Evolutionary conservation across 495 filamentous ascomycete species (phyloP).

Genomic region (Xylaria nigripes): DNA sequence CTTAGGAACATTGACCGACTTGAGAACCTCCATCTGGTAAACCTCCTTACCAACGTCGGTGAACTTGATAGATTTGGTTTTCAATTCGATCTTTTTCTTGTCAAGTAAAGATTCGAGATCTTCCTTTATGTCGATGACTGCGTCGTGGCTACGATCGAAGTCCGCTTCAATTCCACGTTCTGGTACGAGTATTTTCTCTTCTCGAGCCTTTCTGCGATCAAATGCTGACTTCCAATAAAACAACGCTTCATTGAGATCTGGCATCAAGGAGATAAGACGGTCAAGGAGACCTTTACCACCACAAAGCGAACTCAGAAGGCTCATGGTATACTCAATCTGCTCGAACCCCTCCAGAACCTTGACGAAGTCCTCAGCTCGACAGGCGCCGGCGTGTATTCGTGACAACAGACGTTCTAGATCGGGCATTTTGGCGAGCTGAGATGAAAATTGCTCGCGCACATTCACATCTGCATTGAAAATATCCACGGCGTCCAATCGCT

Average conservation of each 20-base stretch:
- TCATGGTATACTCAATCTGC: slow-evolving; percentile 88
- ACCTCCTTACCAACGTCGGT: slow-evolving; percentile 93
- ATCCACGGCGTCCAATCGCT: slow-evolving; percentile 92
- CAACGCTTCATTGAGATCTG: slow-evolving; percentile 64
- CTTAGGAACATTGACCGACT: slow-evolving; percentile 78
- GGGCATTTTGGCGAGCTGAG: slow-evolving; percentile 79
- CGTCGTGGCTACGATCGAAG: slow-evolving; percentile 79
- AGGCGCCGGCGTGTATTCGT: slow-evolving; percentile 82
- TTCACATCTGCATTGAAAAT: slow-evolving; percentile 74
- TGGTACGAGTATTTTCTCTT: slow-evolving; percentile 66
- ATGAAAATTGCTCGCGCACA: slow-evolving; percentile 73
- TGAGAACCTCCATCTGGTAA: slow-evolving; percentile 88
- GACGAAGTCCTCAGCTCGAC: slow-evolving; percentile 84
- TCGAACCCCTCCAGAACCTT: slow-evolving; percentile 95
- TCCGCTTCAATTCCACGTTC: slow-evolving; percentile 85
- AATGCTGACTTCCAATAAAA: slow-evolving; percentile 89
- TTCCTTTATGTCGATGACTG: slow-evolving; percentile 60
- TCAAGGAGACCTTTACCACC: slow-evolving; percentile 74
- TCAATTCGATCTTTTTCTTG: slow-evolving; percentile 57
- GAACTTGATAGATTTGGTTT: slow-evolving; percentile 63
- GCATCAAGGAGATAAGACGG: slow-evolving; percentile 75
- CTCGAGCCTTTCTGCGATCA: slow-evolving; percentile 70
- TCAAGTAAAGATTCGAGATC: slow-evolving; percentile 66
- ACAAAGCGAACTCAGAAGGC: slow-evolving; percentile 60
- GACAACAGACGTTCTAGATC: slow-evolving; percentile 94